phyloP scores from a whole-genome alignment of 1,284 basidiomycete species.

The Cryptococcus hybrid region DNA sequence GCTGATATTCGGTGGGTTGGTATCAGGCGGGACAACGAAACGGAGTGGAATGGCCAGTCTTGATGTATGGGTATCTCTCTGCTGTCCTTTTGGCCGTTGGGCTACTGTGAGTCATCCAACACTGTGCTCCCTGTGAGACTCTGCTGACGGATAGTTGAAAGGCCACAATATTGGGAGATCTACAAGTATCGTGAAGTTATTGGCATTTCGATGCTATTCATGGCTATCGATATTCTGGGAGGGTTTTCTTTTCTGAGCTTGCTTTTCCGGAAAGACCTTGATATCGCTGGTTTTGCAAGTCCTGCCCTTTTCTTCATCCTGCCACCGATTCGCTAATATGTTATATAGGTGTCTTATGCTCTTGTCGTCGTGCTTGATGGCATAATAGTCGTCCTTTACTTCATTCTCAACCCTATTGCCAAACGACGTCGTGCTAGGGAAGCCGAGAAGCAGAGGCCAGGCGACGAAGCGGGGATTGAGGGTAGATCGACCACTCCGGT shows the following conservation, averaged over 20 bases:
- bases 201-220: conserved; percentile 70
- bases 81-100: conserved; percentile 60
- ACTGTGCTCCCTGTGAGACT: not conserved
- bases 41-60: conserved; percentile 55
- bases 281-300: conserved; percentile 65
- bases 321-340: too few species aligned
- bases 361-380: conserved; percentile 59
- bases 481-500: not conserved
- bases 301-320: not conserved
- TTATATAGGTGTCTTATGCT: conserved; percentile 38
- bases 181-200: conserved; percentile 66
- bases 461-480: not conserved
- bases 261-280: conserved; percentile 65
- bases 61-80: conserved; percentile 65
- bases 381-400: conserved; percentile 59
- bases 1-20: not conserved
- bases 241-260: conserved; percentile 66
- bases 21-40: conserved; percentile 52
- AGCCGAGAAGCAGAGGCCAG: not conserved
- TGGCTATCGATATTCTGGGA: conserved; percentile 67
- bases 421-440: conserved; percentile 36
- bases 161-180: conserved; percentile 64
- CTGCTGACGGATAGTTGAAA: conserved; percentile 10
- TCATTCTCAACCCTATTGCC: conserved; percentile 61
- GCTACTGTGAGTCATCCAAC: conserved; percentile 54